Evolutionary conservation across 2,329 filamentous ascomycete genomes (phyloP), one percentile per base, ranked within the genome.

Genomic region (Xylogone sp.): DNA sequence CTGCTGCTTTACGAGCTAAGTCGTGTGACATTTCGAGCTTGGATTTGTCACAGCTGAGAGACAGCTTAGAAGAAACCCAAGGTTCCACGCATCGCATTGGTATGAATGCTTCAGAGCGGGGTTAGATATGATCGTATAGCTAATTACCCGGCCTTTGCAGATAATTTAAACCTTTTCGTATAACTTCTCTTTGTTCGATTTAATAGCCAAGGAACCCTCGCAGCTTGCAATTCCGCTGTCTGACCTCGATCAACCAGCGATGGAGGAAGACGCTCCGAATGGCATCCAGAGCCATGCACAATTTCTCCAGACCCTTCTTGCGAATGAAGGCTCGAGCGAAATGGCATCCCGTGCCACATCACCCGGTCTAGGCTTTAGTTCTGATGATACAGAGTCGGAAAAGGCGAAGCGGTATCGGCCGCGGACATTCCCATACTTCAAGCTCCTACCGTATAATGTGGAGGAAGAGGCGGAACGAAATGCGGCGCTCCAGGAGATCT

Each of bases 401-500:
- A 76, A 76, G 53, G 74, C 78, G 54, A 76, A 78, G 55, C 75
- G 88, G 58, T 88, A 91, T 67, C 86, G 93, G 48, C 90, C 90
- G 31, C 84, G 94, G 56, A 97, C 94, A 22, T 99, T 94, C 68
- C 90, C 90, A 54, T 99, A 99, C 75, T 90, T 92, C 69, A 80
- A 85, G 60, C 87, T 94, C 66, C 82, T 99, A 47, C 95, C 95
- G 31, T 99, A 97, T 67, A 73, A 84, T 52, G 86, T 92, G 51
- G 95, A 99, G 70, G 84, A 88, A 65, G 87, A 93, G 56, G 68
- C 77, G 29, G 82, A 91, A 70, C 83, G 92, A 57, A 86, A 95
- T 66, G 79, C 78, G 47, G 90, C 92, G 56, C 76, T 99, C 45
- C 79, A 87, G 44, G 90, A 91, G 67, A 97, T 97, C 62, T 78